A percentile compares a stretch with the other conserved stretches of the same genome.
Evolutionary conservation across 2,329 filamentous ascomycete genomes (phyloP).

Genomic region (Scleromitrula shiraiana): DNA sequence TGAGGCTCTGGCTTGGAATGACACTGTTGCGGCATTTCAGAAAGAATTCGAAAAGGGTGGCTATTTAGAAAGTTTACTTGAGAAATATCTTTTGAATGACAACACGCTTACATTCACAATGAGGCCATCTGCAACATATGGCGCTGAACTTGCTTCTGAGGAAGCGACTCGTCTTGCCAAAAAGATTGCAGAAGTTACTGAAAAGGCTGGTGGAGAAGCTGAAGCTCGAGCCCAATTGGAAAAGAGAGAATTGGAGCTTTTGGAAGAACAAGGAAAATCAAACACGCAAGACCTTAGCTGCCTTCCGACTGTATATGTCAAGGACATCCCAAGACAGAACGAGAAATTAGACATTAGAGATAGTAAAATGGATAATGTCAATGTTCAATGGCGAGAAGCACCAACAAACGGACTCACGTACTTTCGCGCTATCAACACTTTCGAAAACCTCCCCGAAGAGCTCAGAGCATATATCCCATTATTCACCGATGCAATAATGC

Average conservation of each 20-base stretch:
- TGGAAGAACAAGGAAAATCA: conserved; percentile 76
- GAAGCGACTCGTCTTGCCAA: conserved; percentile 65
- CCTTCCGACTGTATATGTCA: conserved; percentile 78
- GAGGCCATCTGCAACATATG: conserved; percentile 72
- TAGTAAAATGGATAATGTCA: conserved; percentile 54
- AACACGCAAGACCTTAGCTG: conserved; percentile 80
- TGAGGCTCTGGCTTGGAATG: conserved; percentile 84
- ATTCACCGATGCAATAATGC: conserved; percentile 88
- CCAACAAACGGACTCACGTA: conserved; percentile 95
- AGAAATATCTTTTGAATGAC: conserved; percentile 86
- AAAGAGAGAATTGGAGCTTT: conserved; percentile 68
- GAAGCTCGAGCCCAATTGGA: conserved; percentile 66
- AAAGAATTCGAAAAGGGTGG: conserved; percentile 62
- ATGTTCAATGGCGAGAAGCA: conserved; percentile 84
- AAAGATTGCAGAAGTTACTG: conserved; percentile 65
- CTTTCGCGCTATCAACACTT: conserved; percentile 77
- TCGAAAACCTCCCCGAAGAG: conserved; percentile 75
- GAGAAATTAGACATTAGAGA: conserved; percentile 54
- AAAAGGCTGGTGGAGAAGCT: conserved; percentile 61
- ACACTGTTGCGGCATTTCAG: conserved; percentile 78
- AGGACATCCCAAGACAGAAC: conserved; percentile 76
- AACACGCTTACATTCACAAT: conserved; percentile 89
- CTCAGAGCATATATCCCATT: conserved; percentile 77
- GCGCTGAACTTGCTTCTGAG: conserved; percentile 64
- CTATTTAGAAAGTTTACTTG: conserved; percentile 76